Base-by-base conservation (phyloP, 305 asterid genomes). In the Fraxinus baroniana region DNA sequence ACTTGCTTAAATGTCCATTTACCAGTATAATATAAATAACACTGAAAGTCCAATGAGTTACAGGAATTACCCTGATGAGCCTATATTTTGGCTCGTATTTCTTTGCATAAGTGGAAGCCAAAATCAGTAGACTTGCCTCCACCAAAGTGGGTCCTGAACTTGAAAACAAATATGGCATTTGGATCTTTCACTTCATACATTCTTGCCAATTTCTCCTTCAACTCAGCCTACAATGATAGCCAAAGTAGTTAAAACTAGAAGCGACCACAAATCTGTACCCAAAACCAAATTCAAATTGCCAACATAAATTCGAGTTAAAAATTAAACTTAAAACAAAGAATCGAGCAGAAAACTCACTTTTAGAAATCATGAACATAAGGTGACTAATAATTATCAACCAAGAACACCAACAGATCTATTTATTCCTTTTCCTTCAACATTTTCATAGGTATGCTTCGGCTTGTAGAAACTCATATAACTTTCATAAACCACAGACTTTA, bases 41-140 rank as follows among this genome's bases (percentile, higher is more conserved):
- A 62, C 10, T 6, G 35, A 28, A 76, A 32, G 49, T 36, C 32
- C 32, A 28, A 24, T 26, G 62, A 18, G 20, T 5, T 9, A 62
- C 4, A 33, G 24, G 35, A 84, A 64, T 81, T 64, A 85, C 87
- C 87, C 87, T 82, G 80, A 85, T 82, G 78, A 85, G 87, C 78
- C 87, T 82, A 30, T 85, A 82, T 44, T 85, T 85, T 9, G 87
- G 85, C 81, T 85, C 85, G 26, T 72, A 85, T 79, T 85, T 85
- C 79, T 85, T 85, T n/a, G n/a, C n/a, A n/a, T n/a, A n/a, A n/a
- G n/a, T n/a, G n/a, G n/a, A n/a, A 68, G 76, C 87, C 87, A 82
- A 85, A 85, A 57, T 85, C 87, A 22, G 87, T 85, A 32, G 87
- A 85, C 78, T 85, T 85, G 28, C 87, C 87, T 20, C 87, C 87